phyloP scores from a whole-genome alignment of 176 grass and related monocot genomes.

The Carex myosuroides region DNA sequence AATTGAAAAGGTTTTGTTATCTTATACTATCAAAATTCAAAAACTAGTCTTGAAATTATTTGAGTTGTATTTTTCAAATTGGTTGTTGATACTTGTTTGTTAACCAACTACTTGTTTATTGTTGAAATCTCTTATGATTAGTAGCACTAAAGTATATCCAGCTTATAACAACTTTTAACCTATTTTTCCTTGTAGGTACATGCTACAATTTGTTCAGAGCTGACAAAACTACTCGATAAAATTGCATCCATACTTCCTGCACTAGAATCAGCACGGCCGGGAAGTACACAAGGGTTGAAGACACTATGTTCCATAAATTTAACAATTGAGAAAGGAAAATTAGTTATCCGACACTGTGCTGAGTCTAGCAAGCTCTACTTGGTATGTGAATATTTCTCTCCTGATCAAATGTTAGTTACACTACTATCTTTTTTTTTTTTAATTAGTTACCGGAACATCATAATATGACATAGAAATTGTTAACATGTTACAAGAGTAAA shows the following conservation, averaged over 20 bases:
- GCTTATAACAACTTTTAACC: background rate
- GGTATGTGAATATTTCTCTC: conserved; percentile 14
- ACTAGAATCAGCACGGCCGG: conserved; percentile 29
- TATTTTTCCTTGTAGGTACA: conserved; percentile 17
- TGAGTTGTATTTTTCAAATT: background rate
- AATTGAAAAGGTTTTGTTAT: background rate
- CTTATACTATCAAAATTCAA: background rate
- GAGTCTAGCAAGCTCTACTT: conserved; percentile 43
- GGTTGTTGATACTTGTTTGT: background rate
- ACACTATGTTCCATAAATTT: conserved; percentile 32
- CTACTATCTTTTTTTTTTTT: background rate
- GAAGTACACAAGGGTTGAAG: conserved; percentile 28
- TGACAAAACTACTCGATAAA: conserved; percentile 22
- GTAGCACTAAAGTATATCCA: background rate
- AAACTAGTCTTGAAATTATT: background rate
- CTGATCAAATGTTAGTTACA: background rate
- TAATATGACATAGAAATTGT: background rate
- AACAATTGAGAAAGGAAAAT: conserved; percentile 30
- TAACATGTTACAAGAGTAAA: background rate
- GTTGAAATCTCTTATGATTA: background rate
- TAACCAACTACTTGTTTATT: background rate
- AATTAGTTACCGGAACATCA: background rate
- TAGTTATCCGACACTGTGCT: conserved; percentile 29
- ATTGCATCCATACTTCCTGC: conserved; percentile 21
- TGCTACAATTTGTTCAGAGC: conserved; percentile 6